Percentiles rank a stretch among this genome's conserved stretches.
phyloP scores from a whole-genome alignment of 1,139 yeast genomes.

The Magnusiomyces ingens region DNA sequence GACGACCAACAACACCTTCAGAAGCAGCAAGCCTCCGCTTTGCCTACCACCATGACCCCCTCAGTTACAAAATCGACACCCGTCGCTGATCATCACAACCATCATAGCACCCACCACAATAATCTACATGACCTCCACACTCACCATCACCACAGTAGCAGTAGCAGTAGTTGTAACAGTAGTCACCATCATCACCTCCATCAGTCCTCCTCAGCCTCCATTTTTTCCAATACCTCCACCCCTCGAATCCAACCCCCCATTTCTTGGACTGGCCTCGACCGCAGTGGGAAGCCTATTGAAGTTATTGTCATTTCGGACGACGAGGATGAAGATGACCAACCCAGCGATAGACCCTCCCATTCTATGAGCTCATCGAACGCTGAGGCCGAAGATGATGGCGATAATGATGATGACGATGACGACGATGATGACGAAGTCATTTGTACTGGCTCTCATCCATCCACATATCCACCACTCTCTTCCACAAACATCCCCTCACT shows the following conservation, averaged over 20 bases:
- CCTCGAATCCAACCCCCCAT: too few relatives aligned
- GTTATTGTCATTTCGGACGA: constrained; percentile 32
- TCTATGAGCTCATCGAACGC: not conserved
- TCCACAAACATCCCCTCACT: too few relatives aligned
- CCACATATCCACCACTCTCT: too few relatives aligned
- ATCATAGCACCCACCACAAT: not conserved
- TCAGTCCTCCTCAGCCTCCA: not conserved
- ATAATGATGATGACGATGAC: not conserved
- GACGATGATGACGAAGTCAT: constrained; percentile 7
- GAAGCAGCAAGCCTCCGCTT: too few relatives aligned
- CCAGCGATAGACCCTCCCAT: not conserved
- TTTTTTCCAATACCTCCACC: not conserved
- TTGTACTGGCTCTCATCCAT: not conserved
- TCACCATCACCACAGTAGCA: not conserved
- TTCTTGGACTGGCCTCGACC: constrained; percentile 29
- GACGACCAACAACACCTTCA: too few relatives aligned
- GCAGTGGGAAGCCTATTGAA: constrained; percentile 32
- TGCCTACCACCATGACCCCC: too few relatives aligned
- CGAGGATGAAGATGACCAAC: constrained; percentile 21
- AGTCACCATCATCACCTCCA: not conserved
- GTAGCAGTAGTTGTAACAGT: not conserved
- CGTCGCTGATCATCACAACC: too few relatives aligned
- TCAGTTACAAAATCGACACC: too few relatives aligned
- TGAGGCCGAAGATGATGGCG: not conserved
- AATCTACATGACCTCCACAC: not conserved